These are phyloP conservation scores for barley (Hordeum vulgare) DNA, from an alignment of 176 grass and related monocot genomes.

Conservation along the genomic window MorexV3_pseudomolecules_assembly NC_058518.1:504737537-504738036, in stretches of 20 bases:
- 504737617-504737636: not conserved
- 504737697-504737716: too few relatives aligned
- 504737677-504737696: too few relatives aligned
- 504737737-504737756: not conserved
- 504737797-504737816: conserved; percentile 57
- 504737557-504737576: not conserved
- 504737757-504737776: not conserved
- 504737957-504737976: not conserved
- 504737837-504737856: conserved; percentile 91
- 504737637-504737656: too few relatives aligned
- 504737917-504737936: not conserved
- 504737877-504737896: not conserved
- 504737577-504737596: not conserved
- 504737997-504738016: conserved; percentile 59
- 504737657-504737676: too few relatives aligned
- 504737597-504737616: not conserved
- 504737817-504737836: conserved; percentile 79
- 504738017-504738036: conserved; percentile 73
- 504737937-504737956: not conserved
- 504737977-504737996: conserved; percentile 4
- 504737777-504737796: not conserved
- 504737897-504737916: not conserved
- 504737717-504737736: not conserved
- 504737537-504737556: not conserved
- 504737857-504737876: conserved; percentile 64